Evolutionary conservation across 345 rosid species (phyloP), one percentile per base, ranked within the genome.

Genomic region (Brassica carinata): DNA sequence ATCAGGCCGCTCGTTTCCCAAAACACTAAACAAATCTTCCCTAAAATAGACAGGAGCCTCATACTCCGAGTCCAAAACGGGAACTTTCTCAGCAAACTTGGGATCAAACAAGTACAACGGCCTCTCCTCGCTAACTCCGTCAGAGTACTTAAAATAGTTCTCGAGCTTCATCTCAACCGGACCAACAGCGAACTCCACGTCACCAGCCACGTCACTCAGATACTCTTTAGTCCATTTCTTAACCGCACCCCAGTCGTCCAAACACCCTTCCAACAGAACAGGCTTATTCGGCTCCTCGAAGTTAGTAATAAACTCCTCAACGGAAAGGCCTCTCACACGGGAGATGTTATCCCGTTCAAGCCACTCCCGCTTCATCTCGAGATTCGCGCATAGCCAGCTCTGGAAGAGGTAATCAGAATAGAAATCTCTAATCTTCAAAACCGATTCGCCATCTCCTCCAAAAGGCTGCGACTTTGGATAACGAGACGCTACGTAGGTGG

Each of bases 341-440:
- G 79, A 77, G 59, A 96, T 87, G 85, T 90, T 90, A 51, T 96
- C 98, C 69, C 97, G 89, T 83, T 87, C 87, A 30, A 96, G 92
- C 99, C 99, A 96, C 76, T 92, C 94, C 1, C 87, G 87, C 84
- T 90, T 96, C 98, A 96, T 93, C 81, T 91, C 99, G 67, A 96
- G 91, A 85, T 89, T 96, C 55, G 99, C 98, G 86, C 98, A 96
- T 29, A 96, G 79, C 99, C 99, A 96, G 67, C 96, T 93, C 86
- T 93, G 99, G 66, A 96, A 93, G 74, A 93, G 79, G 84, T 93
- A 89, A 82, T 96, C 98, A 10, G 98, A 96, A 64, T 87, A 96
- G 74, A 96, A 93, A 63, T 96, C 94, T 75, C 89, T 84, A 55
- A 96, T 87, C 80, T 73, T 86, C 82, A 90, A 72, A 61, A 81